Conservation (phyloP, 2,329 filamentous ascomycete species). For the Venturia nashicola region DNA sequence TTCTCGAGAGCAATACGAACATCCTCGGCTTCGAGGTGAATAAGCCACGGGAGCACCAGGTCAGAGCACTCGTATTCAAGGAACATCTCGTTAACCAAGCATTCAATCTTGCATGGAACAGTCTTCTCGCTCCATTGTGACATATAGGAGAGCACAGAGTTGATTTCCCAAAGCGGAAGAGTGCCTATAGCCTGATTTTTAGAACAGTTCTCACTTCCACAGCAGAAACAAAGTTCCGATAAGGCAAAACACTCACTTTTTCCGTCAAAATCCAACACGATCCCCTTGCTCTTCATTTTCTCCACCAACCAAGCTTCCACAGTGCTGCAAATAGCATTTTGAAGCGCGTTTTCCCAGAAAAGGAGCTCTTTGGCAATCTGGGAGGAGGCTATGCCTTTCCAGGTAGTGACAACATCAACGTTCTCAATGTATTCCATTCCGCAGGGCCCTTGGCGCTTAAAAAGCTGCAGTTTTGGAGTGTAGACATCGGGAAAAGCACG, state of each 20-base stretch:
- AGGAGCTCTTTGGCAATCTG: constrained; percentile 19
- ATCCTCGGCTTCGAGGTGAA: background rate
- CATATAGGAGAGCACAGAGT: background rate
- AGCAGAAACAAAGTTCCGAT: background rate
- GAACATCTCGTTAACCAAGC: background rate
- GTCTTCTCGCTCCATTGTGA: too few relatives aligned
- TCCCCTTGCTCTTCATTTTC: background rate
- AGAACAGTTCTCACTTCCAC: background rate
- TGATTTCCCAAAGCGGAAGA: background rate
- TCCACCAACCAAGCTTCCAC: constrained; percentile 14
- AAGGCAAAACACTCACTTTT: background rate
- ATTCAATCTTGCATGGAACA: background rate
- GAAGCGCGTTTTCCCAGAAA: constrained; percentile 21
- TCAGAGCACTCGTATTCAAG: background rate
- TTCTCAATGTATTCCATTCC: constrained; percentile 14
- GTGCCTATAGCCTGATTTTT: background rate
- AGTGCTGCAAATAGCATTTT: constrained; percentile 14
- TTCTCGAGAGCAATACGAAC: background rate
- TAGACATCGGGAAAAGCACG: constrained; percentile 2
- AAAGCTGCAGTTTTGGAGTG: background rate
- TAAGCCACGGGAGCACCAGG: background rate
- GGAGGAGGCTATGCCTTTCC: constrained; percentile 21
- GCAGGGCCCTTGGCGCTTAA: background rate
- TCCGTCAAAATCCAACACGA: background rate
- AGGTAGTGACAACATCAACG: constrained; percentile 23